These are phyloP conservation scores for Annulohypoxylon nitens DNA, from an alignment of 495 filamentous ascomycete genomes.

Conservation along the genomic window DNA sequence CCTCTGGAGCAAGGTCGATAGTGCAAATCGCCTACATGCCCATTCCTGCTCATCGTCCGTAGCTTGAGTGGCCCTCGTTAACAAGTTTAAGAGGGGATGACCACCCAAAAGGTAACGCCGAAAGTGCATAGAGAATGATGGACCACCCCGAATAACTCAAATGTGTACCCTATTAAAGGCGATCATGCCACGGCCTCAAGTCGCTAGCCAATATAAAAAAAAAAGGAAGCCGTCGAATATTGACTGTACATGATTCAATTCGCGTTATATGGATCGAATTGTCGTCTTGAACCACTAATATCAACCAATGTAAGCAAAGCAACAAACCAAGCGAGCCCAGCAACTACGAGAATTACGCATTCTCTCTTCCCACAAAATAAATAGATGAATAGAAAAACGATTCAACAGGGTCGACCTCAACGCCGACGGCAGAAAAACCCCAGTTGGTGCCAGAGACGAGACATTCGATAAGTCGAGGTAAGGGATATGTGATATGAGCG, in stretches of 20 bases:
- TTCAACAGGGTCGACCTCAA: slow-evolving; percentile 25
- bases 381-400: slow-evolving; percentile 24
- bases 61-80: slow-evolving; percentile 4
- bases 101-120: slow-evolving; percentile 4
- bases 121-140: slow-evolving; percentile 13
- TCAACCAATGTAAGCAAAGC: slow-evolving; percentile 18
- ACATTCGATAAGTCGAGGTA: slow-evolving; percentile 3
- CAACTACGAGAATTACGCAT: slow-evolving; percentile 16
- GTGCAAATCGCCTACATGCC: neutral
- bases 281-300: slow-evolving; percentile 1
- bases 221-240: neutral
- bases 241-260: slow-evolving; percentile 9
- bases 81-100: neutral
- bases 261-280: slow-evolving; percentile 10
- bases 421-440: slow-evolving; percentile 14
- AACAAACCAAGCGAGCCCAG: slow-evolving; percentile 23
- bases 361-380: slow-evolving; percentile 14
- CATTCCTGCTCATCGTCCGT: slow-evolving; percentile 10
- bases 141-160: slow-evolving; percentile 7
- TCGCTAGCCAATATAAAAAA: slow-evolving; percentile 13
- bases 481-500: slow-evolving; percentile 34
- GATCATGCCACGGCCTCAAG: neutral
- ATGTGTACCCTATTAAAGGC: slow-evolving; percentile 31
- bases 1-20: neutral
- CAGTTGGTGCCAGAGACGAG: slow-evolving; percentile 4